Conservation (phyloP, 371 early-diverging fungal species). For the Mucor circinelloides region DNA sequence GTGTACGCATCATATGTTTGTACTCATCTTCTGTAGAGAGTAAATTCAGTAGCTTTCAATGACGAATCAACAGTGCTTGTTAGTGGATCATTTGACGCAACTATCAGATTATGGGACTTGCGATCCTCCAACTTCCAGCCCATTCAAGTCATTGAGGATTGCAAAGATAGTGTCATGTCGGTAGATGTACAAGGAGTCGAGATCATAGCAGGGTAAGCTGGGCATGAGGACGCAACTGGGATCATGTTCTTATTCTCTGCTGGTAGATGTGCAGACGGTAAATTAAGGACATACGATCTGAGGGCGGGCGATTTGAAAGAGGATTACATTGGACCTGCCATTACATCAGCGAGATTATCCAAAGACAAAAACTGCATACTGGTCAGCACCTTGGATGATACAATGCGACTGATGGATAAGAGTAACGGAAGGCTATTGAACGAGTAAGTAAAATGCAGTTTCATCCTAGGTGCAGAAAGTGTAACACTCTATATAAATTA, state of each 20-base stretch:
- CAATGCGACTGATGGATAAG: constrained; percentile 83
- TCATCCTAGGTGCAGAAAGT: background rate
- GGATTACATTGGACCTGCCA: constrained; percentile 78
- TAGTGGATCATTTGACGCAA: constrained; percentile 90
- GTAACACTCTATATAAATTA: constrained; percentile 18
- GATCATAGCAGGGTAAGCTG: constrained; percentile 72
- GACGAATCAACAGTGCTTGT: constrained; percentile 76
- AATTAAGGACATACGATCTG: constrained; percentile 83
- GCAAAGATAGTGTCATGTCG: constrained; percentile 86
- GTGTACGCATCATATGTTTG: background rate
- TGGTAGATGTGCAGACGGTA: constrained; percentile 80
- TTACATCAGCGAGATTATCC: constrained; percentile 77
- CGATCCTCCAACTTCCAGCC: constrained; percentile 71
- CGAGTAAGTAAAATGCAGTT: constrained; percentile 49
- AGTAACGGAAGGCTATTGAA: constrained; percentile 75
- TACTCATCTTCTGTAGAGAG: constrained; percentile 45
- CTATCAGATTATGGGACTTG: constrained; percentile 89
- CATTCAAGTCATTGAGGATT: constrained; percentile 86
- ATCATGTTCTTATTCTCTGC: background rate
- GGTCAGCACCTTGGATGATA: constrained; percentile 73
- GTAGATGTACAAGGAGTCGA: constrained; percentile 70
- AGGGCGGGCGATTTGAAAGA: constrained; percentile 70
- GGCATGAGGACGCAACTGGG: too few relatives aligned
- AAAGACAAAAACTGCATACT: constrained; percentile 80
- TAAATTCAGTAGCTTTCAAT: constrained; percentile 86